These are phyloP conservation scores for Aspergillus eucalypticola DNA, from an alignment of 2,329 filamentous ascomycete species.

Conservation along the genomic window DNA sequence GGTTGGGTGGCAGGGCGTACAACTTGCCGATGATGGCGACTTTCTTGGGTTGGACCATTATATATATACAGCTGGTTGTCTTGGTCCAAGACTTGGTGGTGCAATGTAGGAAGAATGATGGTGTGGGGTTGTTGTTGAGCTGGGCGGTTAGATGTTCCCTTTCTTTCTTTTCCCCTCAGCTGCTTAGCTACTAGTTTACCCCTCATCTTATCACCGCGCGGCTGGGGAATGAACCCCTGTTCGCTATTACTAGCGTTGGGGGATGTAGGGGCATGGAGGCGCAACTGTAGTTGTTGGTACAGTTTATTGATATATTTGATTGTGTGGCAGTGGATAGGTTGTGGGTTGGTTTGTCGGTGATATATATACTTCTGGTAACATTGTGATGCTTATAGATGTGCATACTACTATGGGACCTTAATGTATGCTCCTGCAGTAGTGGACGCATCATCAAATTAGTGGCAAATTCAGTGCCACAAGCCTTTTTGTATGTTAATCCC, in stretches of 20 bases:
- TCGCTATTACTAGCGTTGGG: neutral
- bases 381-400: too few relatives aligned
- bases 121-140: neutral
- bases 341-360: neutral
- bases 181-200: neutral
- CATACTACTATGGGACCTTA: too few relatives aligned
- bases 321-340: neutral
- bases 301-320: constrained; percentile 28
- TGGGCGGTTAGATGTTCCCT: neutral
- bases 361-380: neutral
- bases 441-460: too few relatives aligned
- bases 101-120: neutral
- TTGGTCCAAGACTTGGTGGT: neutral
- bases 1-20: neutral
- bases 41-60: constrained; percentile 40
- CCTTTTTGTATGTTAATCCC: too few relatives aligned
- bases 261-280: neutral
- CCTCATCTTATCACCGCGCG: neutral
- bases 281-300: neutral
- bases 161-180: too few relatives aligned
- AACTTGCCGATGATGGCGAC: constrained; percentile 55
- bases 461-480: too few relatives aligned
- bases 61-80: neutral
- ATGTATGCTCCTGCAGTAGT: too few relatives aligned
- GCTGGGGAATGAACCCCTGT: neutral